phyloP scores from a whole-genome alignment of 768 basidiomycete genomes.

The Jaapia argillacea region DNA sequence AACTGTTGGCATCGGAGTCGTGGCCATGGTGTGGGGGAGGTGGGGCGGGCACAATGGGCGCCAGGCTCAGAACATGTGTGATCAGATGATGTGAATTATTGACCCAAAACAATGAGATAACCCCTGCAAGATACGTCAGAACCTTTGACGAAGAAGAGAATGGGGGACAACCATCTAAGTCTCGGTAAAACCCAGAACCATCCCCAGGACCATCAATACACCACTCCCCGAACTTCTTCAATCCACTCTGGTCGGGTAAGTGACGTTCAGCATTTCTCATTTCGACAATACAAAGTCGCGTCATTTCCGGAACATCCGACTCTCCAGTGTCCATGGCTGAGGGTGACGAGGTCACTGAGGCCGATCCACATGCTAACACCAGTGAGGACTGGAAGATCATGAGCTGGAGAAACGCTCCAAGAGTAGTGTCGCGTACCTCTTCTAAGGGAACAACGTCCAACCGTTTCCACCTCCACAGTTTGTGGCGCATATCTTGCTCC shows the following conservation, averaged over 20 bases:
- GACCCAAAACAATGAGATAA: constrained; percentile 30
- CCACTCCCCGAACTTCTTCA: not conserved
- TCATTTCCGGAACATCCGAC: not conserved
- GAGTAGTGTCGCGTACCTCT: constrained; percentile 19
- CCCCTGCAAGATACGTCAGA: too few relatives aligned
- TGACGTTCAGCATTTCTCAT: too few relatives aligned
- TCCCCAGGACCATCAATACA: not conserved
- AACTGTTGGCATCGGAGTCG: constrained; percentile 15
- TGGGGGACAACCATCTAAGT: too few relatives aligned
- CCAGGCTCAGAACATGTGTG: constrained; percentile 27
- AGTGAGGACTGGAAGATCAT: too few relatives aligned
- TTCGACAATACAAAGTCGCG: not conserved
- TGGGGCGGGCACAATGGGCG: constrained; percentile 11
- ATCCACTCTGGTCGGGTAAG: too few relatives aligned
- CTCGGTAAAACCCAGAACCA: not conserved
- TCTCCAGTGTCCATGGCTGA: too few relatives aligned
- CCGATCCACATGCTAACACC: too few relatives aligned
- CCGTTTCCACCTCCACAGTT: constrained; percentile 24
- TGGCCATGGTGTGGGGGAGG: constrained; percentile 10
- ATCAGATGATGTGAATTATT: constrained; percentile 34
- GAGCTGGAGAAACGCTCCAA: too few relatives aligned
- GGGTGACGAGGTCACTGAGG: too few relatives aligned
- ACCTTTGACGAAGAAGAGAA: too few relatives aligned
- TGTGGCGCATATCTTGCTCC: constrained; percentile 13
- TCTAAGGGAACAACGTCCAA: constrained; percentile 17